Percentiles rank a stretch among this genome's conserved stretches.
These are phyloP conservation scores for Aspergillus japonicus DNA, from an alignment of 2,329 filamentous ascomycete species.

Conservation along the genomic window DNA sequence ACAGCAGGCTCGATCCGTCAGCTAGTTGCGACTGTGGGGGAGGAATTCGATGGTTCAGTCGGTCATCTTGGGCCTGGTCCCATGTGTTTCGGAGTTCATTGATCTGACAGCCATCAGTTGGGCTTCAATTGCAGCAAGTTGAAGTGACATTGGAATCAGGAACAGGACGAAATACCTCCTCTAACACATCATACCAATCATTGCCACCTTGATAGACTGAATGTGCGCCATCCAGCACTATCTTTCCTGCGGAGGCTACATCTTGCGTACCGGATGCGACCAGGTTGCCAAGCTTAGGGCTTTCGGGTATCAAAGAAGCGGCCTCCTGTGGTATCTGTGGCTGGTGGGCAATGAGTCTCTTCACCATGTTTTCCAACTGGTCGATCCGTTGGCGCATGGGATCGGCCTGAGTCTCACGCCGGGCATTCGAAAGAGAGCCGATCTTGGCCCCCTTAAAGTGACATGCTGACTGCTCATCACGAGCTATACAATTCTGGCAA, in stretches of 20 bases:
- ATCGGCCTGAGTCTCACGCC: neutral
- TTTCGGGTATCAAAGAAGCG: neutral
- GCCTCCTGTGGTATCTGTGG: neutral
- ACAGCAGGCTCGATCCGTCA: slow-evolving; percentile 11
- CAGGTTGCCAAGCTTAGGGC: neutral
- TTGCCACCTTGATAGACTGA: slow-evolving; percentile 9
- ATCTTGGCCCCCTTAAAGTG: neutral
- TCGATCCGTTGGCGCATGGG: slow-evolving; percentile 9
- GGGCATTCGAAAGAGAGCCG: neutral
- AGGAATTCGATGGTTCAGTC: neutral
- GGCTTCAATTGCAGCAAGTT: neutral
- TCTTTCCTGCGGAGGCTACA: slow-evolving; percentile 3
- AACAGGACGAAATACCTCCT: slow-evolving; percentile 1
- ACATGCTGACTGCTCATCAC: slow-evolving; percentile 1
- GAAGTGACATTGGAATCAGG: no score
- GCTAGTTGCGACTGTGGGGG: neutral
- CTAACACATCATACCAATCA: slow-evolving; percentile 13
- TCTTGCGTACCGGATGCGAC: neutral
- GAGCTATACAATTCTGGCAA: slow-evolving; percentile 9
- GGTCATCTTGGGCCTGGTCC: neutral
- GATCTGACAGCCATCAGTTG: neutral
- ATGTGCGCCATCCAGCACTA: slow-evolving; percentile 4
- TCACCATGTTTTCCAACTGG: slow-evolving; percentile 9
- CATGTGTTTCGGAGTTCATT: slow-evolving; percentile 10
- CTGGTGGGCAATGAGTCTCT: slow-evolving; percentile 2